These are phyloP conservation scores for Alternaria tenuissima DNA, from an alignment of 2,329 filamentous ascomycete genomes.

Conservation along the genomic window DNA sequence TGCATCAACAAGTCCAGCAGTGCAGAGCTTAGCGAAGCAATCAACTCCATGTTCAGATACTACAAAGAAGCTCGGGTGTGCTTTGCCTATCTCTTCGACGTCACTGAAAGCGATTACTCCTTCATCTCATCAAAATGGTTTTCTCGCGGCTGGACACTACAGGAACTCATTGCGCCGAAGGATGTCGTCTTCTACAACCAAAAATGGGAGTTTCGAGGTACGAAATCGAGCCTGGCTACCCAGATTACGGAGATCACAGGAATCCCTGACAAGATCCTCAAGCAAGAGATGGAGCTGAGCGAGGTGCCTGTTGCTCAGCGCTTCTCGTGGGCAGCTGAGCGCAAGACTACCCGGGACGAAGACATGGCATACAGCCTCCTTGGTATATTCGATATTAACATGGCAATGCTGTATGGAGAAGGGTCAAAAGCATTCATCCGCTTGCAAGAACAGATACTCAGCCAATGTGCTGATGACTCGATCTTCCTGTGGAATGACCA, in stretches of 20 bases:
- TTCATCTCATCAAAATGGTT: constrained; percentile 27
- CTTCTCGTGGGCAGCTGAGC: constrained; percentile 28
- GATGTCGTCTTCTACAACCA: constrained; percentile 18
- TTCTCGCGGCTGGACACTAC: constrained; percentile 6
- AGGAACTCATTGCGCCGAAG: constrained; percentile 24
- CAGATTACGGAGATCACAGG: constrained; percentile 15
- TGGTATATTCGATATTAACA: constrained; percentile 24
- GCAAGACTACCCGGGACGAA: constrained; percentile 29
- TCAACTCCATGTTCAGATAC: constrained; percentile 18
- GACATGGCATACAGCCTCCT: constrained; percentile 28
- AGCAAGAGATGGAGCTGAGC: constrained; percentile 1
- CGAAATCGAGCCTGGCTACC: constrained; percentile 1
- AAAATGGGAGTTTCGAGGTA: constrained; percentile 16
- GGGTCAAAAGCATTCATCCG: constrained; percentile 18
- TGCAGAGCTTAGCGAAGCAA: constrained; percentile 10
- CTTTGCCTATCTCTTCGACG: constrained; percentile 20
- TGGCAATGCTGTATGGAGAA: constrained; percentile 25
- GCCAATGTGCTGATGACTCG: constrained; percentile 11
- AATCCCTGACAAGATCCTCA: constrained; percentile 13
- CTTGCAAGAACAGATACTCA: constrained; percentile 19
- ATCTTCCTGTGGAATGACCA: constrained; percentile 16
- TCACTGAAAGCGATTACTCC: background rate
- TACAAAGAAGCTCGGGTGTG: constrained; percentile 21
- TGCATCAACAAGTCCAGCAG: constrained; percentile 26
- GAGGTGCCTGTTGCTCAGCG: constrained; percentile 20